phyloP scores from a whole-genome alignment of 306 rosid species.

The Cicer judaicum region DNA sequence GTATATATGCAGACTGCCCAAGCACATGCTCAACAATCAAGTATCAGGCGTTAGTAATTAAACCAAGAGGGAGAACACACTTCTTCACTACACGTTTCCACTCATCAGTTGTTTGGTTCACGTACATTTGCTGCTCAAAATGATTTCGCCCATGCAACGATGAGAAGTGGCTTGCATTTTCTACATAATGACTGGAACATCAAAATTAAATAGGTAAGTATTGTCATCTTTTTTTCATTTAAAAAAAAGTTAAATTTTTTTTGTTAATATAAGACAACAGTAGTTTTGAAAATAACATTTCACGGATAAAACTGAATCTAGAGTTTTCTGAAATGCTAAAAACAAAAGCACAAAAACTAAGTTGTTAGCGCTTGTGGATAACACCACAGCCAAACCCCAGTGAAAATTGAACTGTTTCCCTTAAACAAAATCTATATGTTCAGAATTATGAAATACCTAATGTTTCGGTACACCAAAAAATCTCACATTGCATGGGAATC shows the following conservation, averaged over 20 bases:
- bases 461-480: neutral
- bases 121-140: constrained; percentile 49
- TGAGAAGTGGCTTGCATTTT: constrained; percentile 49
- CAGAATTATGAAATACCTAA: constrained; percentile 16
- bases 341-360: neutral
- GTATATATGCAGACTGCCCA: constrained; percentile 34
- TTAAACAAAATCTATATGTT: constrained; percentile 19
- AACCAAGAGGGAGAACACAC: constrained; percentile 54
- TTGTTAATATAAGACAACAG: neutral
- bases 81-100: constrained; percentile 54
- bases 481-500: too few relatives aligned
- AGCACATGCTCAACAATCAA: constrained; percentile 35
- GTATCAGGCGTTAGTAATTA: constrained; percentile 28
- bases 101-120: constrained; percentile 54
- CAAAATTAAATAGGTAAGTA: constrained; percentile 39
- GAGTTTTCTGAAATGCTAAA: constrained; percentile 7
- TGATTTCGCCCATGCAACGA: constrained; percentile 45
- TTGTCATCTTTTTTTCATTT: constrained; percentile 31
- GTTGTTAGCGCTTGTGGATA: constrained; percentile 1
- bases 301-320: constrained; percentile 18
- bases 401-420: constrained; percentile 13
- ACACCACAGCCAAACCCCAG: constrained; percentile 14
- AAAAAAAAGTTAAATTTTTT: neutral
- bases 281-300: constrained; percentile 13
- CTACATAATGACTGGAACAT: constrained; percentile 54